Evolutionary conservation across 495 filamentous ascomycete genomes (phyloP).

Genomic region (Lichenothelia convexa): DNA sequence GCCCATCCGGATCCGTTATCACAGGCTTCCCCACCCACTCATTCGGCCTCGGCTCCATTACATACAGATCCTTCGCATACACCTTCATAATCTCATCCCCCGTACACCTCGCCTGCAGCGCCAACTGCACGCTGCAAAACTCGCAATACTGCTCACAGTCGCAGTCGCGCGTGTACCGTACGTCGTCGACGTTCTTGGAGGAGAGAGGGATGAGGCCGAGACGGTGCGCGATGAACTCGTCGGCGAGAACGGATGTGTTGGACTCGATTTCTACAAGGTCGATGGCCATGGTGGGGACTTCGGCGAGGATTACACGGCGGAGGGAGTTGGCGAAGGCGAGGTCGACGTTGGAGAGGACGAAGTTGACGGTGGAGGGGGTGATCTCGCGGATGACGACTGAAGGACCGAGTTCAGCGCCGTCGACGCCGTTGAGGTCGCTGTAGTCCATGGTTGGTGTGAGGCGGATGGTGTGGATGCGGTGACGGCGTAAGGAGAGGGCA

Average conservation of each 20-base stretch:
- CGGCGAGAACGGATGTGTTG: conserved; percentile 86
- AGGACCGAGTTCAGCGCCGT: no score
- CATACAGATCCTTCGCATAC: conserved; percentile 69
- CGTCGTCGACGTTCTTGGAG: conserved; percentile 64
- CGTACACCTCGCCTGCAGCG: conserved; percentile 66
- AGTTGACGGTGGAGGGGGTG: conserved; percentile 53
- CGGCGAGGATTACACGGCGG: conserved; percentile 78
- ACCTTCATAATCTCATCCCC: conserved; percentile 72
- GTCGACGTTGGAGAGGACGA: conserved; percentile 61
- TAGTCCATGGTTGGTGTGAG: no score
- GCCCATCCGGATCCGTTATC: conserved; percentile 59
- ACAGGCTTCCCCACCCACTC: conserved; percentile 72
- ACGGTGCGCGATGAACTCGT: conserved; percentile 89
- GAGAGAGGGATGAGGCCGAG: conserved; percentile 81
- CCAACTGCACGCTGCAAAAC: conserved; percentile 67
- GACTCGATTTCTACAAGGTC: conserved; percentile 82
- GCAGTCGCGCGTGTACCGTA: conserved; percentile 86
- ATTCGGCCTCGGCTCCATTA: conserved; percentile 39
- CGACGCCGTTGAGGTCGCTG: no score
- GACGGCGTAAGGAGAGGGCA: no score
- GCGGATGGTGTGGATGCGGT: no score
- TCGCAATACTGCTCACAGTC: conserved; percentile 89
- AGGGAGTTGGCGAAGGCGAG: conserved; percentile 87
- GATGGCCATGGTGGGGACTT: conserved; percentile 88
- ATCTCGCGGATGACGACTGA: no score